These are phyloP conservation scores for Mycena rosella DNA, from an alignment of 768 basidiomycete species.

Conservation along the genomic window DNA sequence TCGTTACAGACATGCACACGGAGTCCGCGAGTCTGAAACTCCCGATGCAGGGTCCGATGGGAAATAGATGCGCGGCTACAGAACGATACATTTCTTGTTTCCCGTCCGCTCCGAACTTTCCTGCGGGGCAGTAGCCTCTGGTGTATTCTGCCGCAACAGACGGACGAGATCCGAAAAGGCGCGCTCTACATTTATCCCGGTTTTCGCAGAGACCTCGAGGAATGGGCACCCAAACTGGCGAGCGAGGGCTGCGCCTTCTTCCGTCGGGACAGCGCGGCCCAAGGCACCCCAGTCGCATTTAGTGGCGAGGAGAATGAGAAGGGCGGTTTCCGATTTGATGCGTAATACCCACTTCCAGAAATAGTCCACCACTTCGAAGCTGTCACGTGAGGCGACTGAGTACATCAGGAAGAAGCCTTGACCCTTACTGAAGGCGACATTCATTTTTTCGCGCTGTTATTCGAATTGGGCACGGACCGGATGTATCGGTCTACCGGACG, in stretches of 20 bases:
- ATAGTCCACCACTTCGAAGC: slow-evolving; percentile 89
- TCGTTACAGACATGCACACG: no score
- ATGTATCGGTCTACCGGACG: background rate
- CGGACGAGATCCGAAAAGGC: no score
- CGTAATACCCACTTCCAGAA: slow-evolving; percentile 90
- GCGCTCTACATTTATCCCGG: slow-evolving; percentile 89
- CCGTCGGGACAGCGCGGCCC: slow-evolving; percentile 89
- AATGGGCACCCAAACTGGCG: slow-evolving; percentile 90
- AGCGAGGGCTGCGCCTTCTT: slow-evolving; percentile 88
- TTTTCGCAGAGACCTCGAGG: slow-evolving; percentile 95
- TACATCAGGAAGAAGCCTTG: slow-evolving; percentile 95
- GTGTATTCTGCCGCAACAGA: slow-evolving; percentile 67
- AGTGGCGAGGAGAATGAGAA: slow-evolving; percentile 95
- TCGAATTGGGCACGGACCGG: background rate
- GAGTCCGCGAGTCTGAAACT: no score
- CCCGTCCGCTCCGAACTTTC: no score
- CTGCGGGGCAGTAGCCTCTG: no score
- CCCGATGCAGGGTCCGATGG: no score
- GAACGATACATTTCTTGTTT: no score
- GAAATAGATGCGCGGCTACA: no score
- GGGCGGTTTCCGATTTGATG: slow-evolving; percentile 85
- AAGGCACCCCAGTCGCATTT: slow-evolving; percentile 92
- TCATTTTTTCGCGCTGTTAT: slow-evolving; percentile 75
- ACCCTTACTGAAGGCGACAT: slow-evolving; percentile 97
- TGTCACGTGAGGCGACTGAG: slow-evolving; percentile 91